phyloP scores from a whole-genome alignment of 805 yeast genomes.

The Zygosaccharomyces pseudorouxii region DNA sequence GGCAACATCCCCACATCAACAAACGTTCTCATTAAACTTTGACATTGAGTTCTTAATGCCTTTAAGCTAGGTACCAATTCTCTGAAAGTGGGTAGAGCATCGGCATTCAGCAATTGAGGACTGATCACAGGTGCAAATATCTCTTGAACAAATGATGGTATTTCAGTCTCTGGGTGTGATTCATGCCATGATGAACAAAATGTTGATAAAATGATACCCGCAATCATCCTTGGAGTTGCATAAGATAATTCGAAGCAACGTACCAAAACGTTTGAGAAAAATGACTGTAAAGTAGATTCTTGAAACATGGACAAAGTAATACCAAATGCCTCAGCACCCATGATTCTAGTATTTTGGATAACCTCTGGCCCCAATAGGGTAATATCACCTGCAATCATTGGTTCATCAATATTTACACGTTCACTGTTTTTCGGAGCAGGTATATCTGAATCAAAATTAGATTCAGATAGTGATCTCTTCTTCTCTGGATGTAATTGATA shows the following conservation, averaged over 20 bases:
- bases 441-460: conserved; percentile 32
- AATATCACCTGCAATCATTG: conserved; percentile 87
- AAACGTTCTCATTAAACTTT: conserved; percentile 74
- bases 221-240: conserved; percentile 74
- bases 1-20: conserved; percentile 71
- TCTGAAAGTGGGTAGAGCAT: conserved; percentile 52
- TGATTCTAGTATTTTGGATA: conserved; percentile 67
- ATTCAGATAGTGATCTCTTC: conserved; percentile 31
- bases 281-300: conserved; percentile 37
- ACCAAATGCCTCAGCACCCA: conserved; percentile 76
- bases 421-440: conserved; percentile 51
- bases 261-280: conserved; percentile 37
- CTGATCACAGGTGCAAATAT: conserved; percentile 37
- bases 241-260: conserved; percentile 54
- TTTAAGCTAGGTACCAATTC: conserved; percentile 84
- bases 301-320: conserved; percentile 49
- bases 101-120: conserved; percentile 29
- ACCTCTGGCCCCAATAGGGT: conserved; percentile 73
- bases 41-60: conserved; percentile 81
- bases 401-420: conserved; percentile 85
- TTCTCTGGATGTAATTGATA: conserved; percentile 33
- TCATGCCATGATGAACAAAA: conserved; percentile 40
- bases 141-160: conserved; percentile 32
- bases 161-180: conserved; percentile 13
- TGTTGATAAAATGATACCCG: conserved; percentile 67